Evolutionary conservation across 2,329 filamentous ascomycete genomes (phyloP), one percentile per base, ranked within the genome.

Genomic region (Trichoderma citrinoviride): DNA sequence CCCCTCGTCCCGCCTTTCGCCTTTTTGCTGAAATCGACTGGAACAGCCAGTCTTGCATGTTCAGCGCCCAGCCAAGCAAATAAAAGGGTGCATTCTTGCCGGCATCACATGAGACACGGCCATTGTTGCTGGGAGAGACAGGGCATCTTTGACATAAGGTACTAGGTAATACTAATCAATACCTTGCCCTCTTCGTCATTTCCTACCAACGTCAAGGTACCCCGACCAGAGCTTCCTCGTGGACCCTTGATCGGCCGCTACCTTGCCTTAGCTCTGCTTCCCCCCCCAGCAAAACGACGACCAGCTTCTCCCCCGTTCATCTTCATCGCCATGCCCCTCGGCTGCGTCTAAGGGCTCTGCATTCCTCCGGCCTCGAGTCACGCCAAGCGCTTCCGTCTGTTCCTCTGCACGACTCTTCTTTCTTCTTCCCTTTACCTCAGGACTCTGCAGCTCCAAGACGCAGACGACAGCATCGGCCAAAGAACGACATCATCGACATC

Each of bases 211-310:
- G 5, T 27, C 19, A 37, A 29, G 40, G 23, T 55, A n/a, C 10
- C 23, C 25, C 7, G n/a, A 17, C 27, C 25, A 61, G 27, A 29
- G 27, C 27, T 29, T 29, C 27, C 7, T 61, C 57, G 23, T 33
- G 47, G 46, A 61, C 57, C 57, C 57, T 61, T 21, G 57, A 61
- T 61, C 58, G 58, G 25, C 58, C 58, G 49, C 58, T 62, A 54
- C 5, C 33, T 37, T 37, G 10, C 10, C 33, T 37, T 37, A 41
- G 29, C n/a, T 7, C 7, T 43, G 17, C 8, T n/a, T n/a, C 12
- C 27, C 7, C 27, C 33, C 44, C 57, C 57, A 29, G 37, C 43
- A 21, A 46, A 37, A 23, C 21, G 41, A 44, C 44, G 27, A 60
- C 44, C 44, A 53, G 47, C 49, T 62, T 29, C 37, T 29, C 40